A percentile compares a stretch with the other conserved stretches of the same genome.
Conservation (phyloP, 208 protist species). For the Balamuthia mandrillaris region DNA sequence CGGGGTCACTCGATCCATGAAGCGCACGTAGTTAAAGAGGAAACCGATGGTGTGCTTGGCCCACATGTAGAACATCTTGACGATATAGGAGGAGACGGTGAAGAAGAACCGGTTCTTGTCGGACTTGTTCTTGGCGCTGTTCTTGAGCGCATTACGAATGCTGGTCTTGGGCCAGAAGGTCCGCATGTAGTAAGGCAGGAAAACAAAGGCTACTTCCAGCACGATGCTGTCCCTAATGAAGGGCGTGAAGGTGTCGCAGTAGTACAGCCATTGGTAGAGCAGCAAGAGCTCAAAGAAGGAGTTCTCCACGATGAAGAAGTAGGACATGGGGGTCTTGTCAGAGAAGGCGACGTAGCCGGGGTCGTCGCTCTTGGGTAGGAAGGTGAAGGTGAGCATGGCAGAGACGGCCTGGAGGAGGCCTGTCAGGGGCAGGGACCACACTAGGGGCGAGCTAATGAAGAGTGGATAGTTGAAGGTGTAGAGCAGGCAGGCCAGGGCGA, state of each 20-base stretch:
- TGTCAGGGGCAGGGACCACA: conserved; percentile 1
- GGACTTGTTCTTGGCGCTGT: background rate
- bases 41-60: background rate
- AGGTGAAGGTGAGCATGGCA: background rate
- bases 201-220: background rate
- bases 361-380: background rate
- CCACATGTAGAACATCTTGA: background rate
- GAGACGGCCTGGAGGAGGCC: background rate
- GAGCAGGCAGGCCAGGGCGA: background rate
- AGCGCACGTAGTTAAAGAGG: background rate
- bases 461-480: background rate
- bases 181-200: background rate
- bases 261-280: conserved; percentile 5
- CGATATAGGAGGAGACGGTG: background rate
- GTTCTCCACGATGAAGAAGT: conserved; percentile 3
- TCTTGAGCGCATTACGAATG: background rate
- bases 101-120: background rate
- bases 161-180: background rate
- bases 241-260: background rate
- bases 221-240: background rate
- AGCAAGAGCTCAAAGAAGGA: background rate
- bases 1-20: background rate
- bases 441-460: background rate
- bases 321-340: background rate
- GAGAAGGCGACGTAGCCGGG: background rate